Base-by-base conservation (phyloP, 495 filamentous ascomycete species). In the Peziza echinospora region DNA sequence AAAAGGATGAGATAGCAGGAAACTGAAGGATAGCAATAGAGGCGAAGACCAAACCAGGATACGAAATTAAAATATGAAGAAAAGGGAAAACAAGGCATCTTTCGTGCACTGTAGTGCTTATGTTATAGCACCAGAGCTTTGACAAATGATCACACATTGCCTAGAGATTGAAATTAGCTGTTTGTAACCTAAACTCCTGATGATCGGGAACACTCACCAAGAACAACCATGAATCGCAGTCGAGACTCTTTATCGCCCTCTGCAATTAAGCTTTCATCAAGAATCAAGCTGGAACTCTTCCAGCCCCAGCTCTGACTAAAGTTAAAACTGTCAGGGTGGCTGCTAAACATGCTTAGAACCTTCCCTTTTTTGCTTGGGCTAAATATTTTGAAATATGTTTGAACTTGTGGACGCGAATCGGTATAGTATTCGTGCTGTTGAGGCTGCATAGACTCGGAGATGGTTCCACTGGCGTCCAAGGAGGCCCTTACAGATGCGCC, bases 351-450 rank as follows among this genome's bases (percentile, higher is more conserved):
- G 44, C 63, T 68, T 48, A 76, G 53, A 63, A 74, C 66, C 24
- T 72, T 59, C 5, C 72, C 72, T 19, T 68, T 73, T 46, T 69
- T 70, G 19, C 62, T 67, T 0, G 72, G 73, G 22, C 61, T 67
- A 60, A 73, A 76, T 24, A 76, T 76, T 59, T 76, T 76, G 57
- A 76, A 76, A 56, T 76, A 76, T 3, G 72, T 76, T 53, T 68
- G 67, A 44, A 76, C 74, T 30, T 67, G 72, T 24, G 72, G 71
- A 5, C 72, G 60, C 6, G 60, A 60, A 48, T 76, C 72, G 16
- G 69, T 62, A 54, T 76, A 76, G 16, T 66, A 60, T 21, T 23
- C 10, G 43, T 21, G 26, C 30, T 37, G 30, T 5, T 37, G 30
- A 17, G 3, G 30, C 30, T 37, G 30, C 19, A 1, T 11, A 13